These are phyloP conservation scores for Begonia peltatifolia DNA, from an alignment of 306 rosid genomes.

Conservation along the genomic window DNA sequence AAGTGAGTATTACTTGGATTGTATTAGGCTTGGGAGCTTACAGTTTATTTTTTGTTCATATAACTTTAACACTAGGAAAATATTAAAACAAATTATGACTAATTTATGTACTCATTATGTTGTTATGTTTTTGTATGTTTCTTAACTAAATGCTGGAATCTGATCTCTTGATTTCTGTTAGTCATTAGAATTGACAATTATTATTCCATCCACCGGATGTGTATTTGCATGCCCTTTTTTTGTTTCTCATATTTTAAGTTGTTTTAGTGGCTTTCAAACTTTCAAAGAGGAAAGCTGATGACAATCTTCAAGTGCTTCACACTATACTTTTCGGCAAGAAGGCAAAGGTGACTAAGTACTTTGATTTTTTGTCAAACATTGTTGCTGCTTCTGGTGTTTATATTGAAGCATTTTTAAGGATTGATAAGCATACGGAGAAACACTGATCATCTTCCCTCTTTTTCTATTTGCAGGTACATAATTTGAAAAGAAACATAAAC, in stretches of 20 bases:
- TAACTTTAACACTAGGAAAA: too few relatives aligned
- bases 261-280: slow-evolving; percentile 88
- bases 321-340: slow-evolving; percentile 69
- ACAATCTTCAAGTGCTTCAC: slow-evolving; percentile 75
- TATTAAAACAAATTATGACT: neutral
- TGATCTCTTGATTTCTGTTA: neutral
- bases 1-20: too few relatives aligned
- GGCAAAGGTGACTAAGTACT: slow-evolving; percentile 44
- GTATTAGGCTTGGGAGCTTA: too few relatives aligned
- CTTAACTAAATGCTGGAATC: neutral
- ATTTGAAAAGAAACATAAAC: slow-evolving; percentile 52
- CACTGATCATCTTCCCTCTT: neutral
- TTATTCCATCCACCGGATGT: neutral
- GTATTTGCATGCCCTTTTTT: neutral
- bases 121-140: neutral
- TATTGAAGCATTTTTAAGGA: too few relatives aligned
- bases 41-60: neutral
- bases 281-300: slow-evolving; percentile 88
- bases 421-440: neutral
- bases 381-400: neutral
- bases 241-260: slow-evolving; percentile 21
- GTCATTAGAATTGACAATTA: neutral
- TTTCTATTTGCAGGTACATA: slow-evolving; percentile 37
- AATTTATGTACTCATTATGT: neutral
- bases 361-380: neutral